Base-by-base conservation (phyloP, 2,329 filamentous ascomycete genomes). In the Ceratocystis eucalypticola region DNA sequence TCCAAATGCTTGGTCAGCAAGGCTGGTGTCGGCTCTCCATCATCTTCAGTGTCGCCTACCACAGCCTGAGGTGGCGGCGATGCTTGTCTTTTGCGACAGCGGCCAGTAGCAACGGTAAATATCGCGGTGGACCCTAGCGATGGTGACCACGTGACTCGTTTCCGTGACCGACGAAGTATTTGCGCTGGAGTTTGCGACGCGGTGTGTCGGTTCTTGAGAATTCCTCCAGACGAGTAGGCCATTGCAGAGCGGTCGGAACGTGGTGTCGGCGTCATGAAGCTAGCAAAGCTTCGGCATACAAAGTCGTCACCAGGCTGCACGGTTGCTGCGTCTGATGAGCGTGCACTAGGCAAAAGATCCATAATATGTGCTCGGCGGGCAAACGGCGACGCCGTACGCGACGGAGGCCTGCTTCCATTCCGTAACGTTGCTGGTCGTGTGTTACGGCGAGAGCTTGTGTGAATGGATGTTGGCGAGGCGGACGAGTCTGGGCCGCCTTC, bases 81-180 rank as follows among this genome's bases (percentile, higher is more conserved):
- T 7, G 64, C 37, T n/a, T 62, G 48, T n/a, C 64, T 28, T 25
- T 25, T 50, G 41, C 66, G 50, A 25, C 28, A 48, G 41, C 53
- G 53, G 5, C 66, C 66, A 10, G 55, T 62, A 15, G 44, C 46
- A 28, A 67, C 65, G 3, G 66, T 66, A 33, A 68, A 65, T 25
- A 68, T 65, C 6, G 64, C 59, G 25, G 64, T 66, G 5, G 61
- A 66, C 28, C 64, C 66, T 41, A 68, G 41, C n/a, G 64, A 25
- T 1, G 72, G 70, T 3, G 74, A 76, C 73, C 77, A 79, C 1
- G 74, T 74, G 5, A 79, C 77, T 5, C 73, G 72, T 61, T 74
- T 74, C n/a, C 64, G 45, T 53, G 53, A 25, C 4, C 55, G 41
- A 8, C 55, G 46, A 20, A 46, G 28, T 7, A 59, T 33, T 25